Percentiles rank a stretch among this genome's conserved stretches.
phyloP scores from a whole-genome alignment of 345 rosid genomes.

The Dipteronia sinensis region DNA sequence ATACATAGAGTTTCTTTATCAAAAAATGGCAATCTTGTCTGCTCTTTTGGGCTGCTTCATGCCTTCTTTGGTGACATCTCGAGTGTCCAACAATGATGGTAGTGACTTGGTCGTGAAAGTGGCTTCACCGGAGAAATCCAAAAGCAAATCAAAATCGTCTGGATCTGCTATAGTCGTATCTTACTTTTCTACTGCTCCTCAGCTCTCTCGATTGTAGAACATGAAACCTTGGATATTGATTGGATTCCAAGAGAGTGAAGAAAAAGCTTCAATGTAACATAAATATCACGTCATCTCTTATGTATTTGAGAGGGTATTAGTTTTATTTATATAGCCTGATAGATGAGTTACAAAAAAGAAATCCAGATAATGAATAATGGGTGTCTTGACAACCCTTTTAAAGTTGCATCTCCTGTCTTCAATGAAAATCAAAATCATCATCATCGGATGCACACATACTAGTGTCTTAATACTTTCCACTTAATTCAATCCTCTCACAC shows the following conservation, averaged over 20 bases:
- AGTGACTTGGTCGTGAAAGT: background rate
- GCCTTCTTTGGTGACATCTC: conserved; percentile 9
- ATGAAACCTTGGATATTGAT: background rate
- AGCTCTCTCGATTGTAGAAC: background rate
- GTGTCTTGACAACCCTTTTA: too few species aligned
- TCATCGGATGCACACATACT: too few species aligned
- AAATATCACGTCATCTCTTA: too few species aligned
- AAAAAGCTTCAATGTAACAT: background rate
- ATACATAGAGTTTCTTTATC: too few species aligned
- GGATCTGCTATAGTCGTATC: conserved; percentile 15
- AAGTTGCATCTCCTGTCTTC: too few species aligned
- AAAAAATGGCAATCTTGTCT: background rate
- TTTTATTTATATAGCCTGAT: background rate
- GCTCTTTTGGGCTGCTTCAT: conserved; percentile 18
- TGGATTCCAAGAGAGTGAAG: background rate
- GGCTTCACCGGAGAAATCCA: background rate
- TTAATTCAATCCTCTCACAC: too few species aligned
- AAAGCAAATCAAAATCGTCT: conserved; percentile 14
- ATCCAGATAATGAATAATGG: too few species aligned
- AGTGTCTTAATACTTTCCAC: too few species aligned
- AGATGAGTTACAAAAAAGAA: too few species aligned
- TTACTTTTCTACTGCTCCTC: conserved; percentile 14
- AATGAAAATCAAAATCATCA: too few species aligned
- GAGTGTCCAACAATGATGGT: conserved; percentile 7
- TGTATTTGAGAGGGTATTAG: background rate